Conservation (phyloP, 352 stramenopile species). For the Phytophthora colocasiae region DNA sequence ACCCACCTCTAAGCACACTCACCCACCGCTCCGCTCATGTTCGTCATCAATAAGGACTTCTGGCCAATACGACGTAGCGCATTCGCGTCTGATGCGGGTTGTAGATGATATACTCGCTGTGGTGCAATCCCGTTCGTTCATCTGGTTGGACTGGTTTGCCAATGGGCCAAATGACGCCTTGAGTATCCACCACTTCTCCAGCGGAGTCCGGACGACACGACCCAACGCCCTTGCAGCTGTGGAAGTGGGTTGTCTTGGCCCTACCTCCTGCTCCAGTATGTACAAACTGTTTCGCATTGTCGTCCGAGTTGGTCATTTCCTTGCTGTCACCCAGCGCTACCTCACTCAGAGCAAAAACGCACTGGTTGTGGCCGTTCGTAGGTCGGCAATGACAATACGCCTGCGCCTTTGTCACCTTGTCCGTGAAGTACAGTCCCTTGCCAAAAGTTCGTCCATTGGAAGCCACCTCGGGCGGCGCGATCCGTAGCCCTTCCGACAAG, state of each 20-base stretch:
- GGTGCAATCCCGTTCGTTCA: slow-evolving; percentile 61
- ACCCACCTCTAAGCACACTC: slow-evolving; percentile 34
- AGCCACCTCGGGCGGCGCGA: slow-evolving; percentile 78
- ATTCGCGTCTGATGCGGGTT: slow-evolving; percentile 82
- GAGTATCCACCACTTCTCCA: slow-evolving; percentile 60
- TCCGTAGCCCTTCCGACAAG: slow-evolving; percentile 78
- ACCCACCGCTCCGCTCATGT: slow-evolving; percentile 21
- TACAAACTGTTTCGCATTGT: slow-evolving; percentile 59
- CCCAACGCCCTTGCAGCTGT: slow-evolving; percentile 76
- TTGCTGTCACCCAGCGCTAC: slow-evolving; percentile 80
- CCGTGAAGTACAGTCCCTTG: slow-evolving; percentile 90
- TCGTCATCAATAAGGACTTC: slow-evolving; percentile 44
- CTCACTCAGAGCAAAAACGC: slow-evolving; percentile 68
- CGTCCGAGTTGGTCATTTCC: slow-evolving; percentile 57
- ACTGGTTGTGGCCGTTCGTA: slow-evolving; percentile 53
- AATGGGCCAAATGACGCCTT: slow-evolving; percentile 72
- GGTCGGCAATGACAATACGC: slow-evolving; percentile 65
- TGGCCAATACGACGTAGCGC: slow-evolving; percentile 78
- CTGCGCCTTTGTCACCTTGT: slow-evolving; percentile 83
- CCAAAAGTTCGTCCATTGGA: slow-evolving; percentile 83
- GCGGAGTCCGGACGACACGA: slow-evolving; percentile 60
- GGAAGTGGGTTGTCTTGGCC: slow-evolving; percentile 44
- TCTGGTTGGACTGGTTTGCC: slow-evolving; percentile 62
- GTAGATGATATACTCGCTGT: slow-evolving; percentile 91
- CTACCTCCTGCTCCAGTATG: slow-evolving; percentile 49